Evolutionary conservation across 176 grass and related monocot species (phyloP).

Genomic region (Aegilops speltoides): DNA sequence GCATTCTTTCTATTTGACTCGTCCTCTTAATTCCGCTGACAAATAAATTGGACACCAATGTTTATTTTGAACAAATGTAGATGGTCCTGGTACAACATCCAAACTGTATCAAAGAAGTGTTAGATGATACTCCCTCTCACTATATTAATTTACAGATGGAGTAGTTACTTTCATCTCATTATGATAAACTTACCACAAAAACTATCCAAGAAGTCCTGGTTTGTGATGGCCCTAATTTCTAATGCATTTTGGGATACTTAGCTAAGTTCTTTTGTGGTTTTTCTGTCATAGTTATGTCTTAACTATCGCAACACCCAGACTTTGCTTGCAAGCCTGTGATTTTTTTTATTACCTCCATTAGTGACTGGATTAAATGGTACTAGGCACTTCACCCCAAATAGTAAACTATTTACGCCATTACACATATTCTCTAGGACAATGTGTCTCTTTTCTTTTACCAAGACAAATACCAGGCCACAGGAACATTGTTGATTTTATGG

Average conservation of each 20-base stretch:
- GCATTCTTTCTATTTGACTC: not conserved
- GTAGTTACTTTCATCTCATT: not conserved
- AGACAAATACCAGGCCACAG: not conserved
- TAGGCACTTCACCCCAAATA: not conserved
- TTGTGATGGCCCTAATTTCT: not conserved
- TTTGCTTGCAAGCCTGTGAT: constrained; percentile 14
- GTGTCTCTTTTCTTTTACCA: not conserved
- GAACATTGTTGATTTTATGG: not conserved
- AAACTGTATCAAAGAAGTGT: not conserved
- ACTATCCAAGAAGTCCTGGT: not conserved
- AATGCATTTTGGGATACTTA: constrained; percentile 7
- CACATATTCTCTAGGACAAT: not conserved
- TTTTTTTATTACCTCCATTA: constrained; percentile 3
- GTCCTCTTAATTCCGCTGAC: not conserved
- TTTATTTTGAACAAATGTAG: not conserved
- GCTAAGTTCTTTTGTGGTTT: not conserved
- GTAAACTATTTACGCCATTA: not conserved
- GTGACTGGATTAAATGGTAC: not conserved
- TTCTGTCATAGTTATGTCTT: not conserved
- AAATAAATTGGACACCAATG: not conserved
- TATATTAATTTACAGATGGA: too few relatives aligned
- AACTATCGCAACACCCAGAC: not conserved
- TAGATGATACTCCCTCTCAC: not conserved
- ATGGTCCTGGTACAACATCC: not conserved
- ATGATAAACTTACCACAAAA: not conserved